Conservation (phyloP, 75 land plant species). For the Pinus albicaulis region DNA sequence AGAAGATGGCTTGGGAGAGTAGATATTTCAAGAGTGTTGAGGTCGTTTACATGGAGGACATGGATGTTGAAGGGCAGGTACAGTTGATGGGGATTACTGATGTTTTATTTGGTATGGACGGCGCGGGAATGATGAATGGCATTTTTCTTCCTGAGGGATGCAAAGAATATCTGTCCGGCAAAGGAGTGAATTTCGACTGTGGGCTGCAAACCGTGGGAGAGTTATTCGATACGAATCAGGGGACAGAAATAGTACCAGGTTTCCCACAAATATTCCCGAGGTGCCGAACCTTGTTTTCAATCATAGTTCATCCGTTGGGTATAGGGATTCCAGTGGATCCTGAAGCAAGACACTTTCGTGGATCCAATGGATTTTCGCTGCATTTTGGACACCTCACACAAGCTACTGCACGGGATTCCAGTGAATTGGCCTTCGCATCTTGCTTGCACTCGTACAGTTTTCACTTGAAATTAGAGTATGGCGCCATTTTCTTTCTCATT, state of each 20-base stretch:
- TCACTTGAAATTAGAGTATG: not conserved
- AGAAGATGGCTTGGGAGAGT: too few relatives aligned
- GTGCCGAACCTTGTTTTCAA: not conserved
- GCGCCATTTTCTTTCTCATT: too few relatives aligned
- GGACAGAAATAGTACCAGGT: not conserved
- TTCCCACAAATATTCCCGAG: not conserved
- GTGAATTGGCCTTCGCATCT: not conserved
- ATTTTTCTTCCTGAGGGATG: slow-evolving; percentile 5
- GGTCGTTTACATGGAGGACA: slow-evolving; percentile 1
- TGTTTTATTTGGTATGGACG: slow-evolving; percentile 5
- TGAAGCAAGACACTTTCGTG: not conserved
- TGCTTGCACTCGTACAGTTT: not conserved
- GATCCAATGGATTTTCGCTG: slow-evolving; percentile 3
- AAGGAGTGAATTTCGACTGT: slow-evolving; percentile 6
- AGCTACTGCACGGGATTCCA: not conserved
- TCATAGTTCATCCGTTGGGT: not conserved
- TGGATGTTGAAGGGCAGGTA: not conserved
- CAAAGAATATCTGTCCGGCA: not conserved
- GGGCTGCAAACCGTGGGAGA: not conserved
- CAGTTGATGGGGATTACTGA: not conserved
- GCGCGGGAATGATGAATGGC: slow-evolving; percentile 9
- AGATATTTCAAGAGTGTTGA: not conserved
- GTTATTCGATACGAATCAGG: slow-evolving; percentile 6
- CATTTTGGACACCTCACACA: slow-evolving; percentile 9
- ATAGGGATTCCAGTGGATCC: not conserved